Evolutionary conservation across 2,329 filamentous ascomycete genomes (phyloP).

Genomic region (Apiospora malaysiana): DNA sequence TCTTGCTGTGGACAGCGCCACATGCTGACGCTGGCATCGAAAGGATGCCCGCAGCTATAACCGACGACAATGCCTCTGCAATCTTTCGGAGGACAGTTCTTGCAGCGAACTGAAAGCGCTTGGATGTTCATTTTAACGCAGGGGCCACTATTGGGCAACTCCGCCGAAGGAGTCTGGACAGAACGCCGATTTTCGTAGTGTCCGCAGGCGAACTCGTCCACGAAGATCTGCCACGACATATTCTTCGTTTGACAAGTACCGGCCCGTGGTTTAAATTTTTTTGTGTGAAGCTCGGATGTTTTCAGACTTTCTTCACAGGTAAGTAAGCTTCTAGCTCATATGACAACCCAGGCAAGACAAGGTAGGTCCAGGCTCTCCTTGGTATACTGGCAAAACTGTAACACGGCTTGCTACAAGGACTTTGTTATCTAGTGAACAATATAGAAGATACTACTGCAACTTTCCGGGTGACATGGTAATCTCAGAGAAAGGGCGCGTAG

Average conservation of each 20-base stretch:
- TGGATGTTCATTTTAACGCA: not conserved
- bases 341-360: not conserved
- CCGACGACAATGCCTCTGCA: not conserved
- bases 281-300: not conserved
- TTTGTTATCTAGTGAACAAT: not conserved
- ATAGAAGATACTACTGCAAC: not conserved
- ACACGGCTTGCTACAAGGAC: not conserved
- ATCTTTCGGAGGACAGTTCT: not conserved
- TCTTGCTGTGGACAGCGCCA: slow-evolving; percentile 5
- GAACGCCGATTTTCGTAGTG: not conserved
- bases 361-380: not conserved
- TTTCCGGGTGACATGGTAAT: too few species aligned
- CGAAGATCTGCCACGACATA: not conserved
- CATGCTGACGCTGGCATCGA: not conserved
- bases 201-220: slow-evolving; percentile 2
- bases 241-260: not conserved
- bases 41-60: slow-evolving; percentile 2
- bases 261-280: not conserved
- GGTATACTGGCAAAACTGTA: not conserved
- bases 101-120: not conserved
- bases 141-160: not conserved
- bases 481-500: too few species aligned
- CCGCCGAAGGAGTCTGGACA: not conserved
- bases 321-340: not conserved
- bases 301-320: not conserved